Base-by-base conservation (phyloP, 1,139 yeast genomes). In the Debaryomyces coudertii region DNA sequence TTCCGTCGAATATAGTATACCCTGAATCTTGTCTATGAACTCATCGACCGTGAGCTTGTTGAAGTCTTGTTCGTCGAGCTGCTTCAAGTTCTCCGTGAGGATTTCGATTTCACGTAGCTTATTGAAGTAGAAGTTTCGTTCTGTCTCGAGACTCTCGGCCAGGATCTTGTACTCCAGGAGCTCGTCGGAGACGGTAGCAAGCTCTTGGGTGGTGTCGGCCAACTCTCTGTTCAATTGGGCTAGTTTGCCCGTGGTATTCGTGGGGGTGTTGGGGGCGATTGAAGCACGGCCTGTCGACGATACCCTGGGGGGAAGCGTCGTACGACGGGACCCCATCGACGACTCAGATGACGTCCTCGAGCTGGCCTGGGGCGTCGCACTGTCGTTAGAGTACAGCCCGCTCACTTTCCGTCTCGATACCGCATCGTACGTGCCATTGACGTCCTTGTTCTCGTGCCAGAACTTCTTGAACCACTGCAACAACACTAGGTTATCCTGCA, bases 401-500 rank as follows among this genome's bases (percentile, higher is more conserved):
- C 54, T 43, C 23, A 33, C 47, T 42, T 23, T 52, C 40, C 75
- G 58, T 42, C 71, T 59, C 5, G 61, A 52, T 12, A 65, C 65
- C 1, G 97, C 83, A 63, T 92, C 95, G 60, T 90, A 90, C 3
- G 67, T 76, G 22, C 77, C 76, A 49, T 88, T 67, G 43, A 63
- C 58, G 45, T 85, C 87, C 60, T 79, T 85, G 58, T 83, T 78
- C 46, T 87, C 92, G 54, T 77, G 74, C 97, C 97, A 93, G 58
- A 76, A 85, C 58, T 79, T 79, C 62, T 88, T 85, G 60, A 90
- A 76, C 97, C 97, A 95, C 66, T 93, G 99, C 53, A 93, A 71
- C 57, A 93, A 86, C 68, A 92, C 98, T 57, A 93, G 76, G 64
- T 93, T 93, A 61, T 93, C 99, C 65, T 93, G 99, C 57, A 93